Base-by-base conservation (phyloP, 1,139 yeast genomes). In the Candida sp. region DNA sequence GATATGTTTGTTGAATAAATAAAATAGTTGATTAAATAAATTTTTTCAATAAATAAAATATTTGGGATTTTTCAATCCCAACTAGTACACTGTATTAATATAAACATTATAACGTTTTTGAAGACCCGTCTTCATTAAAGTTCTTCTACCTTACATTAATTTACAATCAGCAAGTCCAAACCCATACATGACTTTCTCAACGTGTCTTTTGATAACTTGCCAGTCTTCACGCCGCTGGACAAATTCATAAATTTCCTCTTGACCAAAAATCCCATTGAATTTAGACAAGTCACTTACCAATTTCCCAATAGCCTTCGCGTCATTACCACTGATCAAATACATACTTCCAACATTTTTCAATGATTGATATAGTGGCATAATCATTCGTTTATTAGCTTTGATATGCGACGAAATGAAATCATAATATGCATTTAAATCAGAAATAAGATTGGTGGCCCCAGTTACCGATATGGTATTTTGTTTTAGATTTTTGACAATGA, bases 181-280 rank as follows among this genome's bases (percentile, higher is more conserved):
- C 0, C 99, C 99, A 57, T 90, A 93, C 84, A 93, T 87, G n/a
- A 88, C 93, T 59, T 85, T 88, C 60, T 93, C 98, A 5, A 93
- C 98, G 46, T 87, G 89, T 48, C 75, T 73, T 52, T 80, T 82
- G 35, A 93, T 87, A 38, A 70, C 58, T 0, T 77, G 64, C 99
- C 99, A 93, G 58, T 93, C 99, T 39, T 82, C 78, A 45, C 99
- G 72, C 48, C 96, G 72, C 55, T 87, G 93, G 4, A 90, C 96
- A 67, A 91, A 87, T 57, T 90, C 97, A 56, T 88, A 87, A 23
- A 93, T 85, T 54, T 93, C 99, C 54, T 93, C 99, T 41, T 95
- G 96, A 35, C 84, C 81, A 59, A 93, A 85, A 5, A 91, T 82
- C 2, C 98, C 97, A 52, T 90, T 86, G 62, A 90, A 93, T 55